Percentiles rank a stretch among this genome's conserved stretches.
phyloP scores from a whole-genome alignment of 768 basidiomycete genomes.

The Polyporus arcularius region DNA sequence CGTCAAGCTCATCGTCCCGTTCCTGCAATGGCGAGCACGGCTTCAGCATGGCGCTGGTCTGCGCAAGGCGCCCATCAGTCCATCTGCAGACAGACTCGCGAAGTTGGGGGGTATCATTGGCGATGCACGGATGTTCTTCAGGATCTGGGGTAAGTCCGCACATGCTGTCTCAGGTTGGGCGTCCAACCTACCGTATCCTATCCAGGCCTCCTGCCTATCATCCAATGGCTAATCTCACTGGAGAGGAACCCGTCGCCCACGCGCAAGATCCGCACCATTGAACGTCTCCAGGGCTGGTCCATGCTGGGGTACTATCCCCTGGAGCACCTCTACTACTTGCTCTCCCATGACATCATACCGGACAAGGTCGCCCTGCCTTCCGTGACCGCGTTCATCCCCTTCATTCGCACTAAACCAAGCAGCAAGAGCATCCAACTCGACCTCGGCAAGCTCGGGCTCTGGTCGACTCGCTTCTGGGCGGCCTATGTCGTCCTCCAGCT shows the following conservation, averaged over 20 bases:
- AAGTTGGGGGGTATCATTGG: constrained; percentile 59
- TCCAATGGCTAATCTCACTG: constrained; percentile 78
- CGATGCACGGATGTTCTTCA: constrained; percentile 73
- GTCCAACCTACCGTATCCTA: not conserved
- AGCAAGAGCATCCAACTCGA: constrained; percentile 46
- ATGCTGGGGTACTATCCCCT: constrained; percentile 83
- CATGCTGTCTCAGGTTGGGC: not conserved
- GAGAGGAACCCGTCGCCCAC: constrained; percentile 76
- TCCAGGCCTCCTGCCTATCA: constrained; percentile 72
- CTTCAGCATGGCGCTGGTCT: constrained; percentile 68
- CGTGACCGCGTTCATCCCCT: constrained; percentile 36
- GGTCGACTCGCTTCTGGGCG: constrained; percentile 85
- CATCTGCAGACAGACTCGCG: constrained; percentile 49
- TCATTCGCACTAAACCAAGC: constrained; percentile 10
- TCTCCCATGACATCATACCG: constrained; percentile 62
- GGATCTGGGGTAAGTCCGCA: constrained; percentile 69
- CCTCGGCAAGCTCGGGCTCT: constrained; percentile 51
- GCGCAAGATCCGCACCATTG: constrained; percentile 68
- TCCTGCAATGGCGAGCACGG: constrained; percentile 66
- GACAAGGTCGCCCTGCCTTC: constrained; percentile 43
- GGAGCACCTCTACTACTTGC: constrained; percentile 73
- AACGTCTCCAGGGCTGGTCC: constrained; percentile 75
- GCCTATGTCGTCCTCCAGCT: constrained; percentile 78
- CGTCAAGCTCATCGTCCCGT: constrained; percentile 67
- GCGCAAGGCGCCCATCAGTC: constrained; percentile 52